Conservation (phyloP, 495 filamentous ascomycete genomes). For the Penicillium goetzii region DNA sequence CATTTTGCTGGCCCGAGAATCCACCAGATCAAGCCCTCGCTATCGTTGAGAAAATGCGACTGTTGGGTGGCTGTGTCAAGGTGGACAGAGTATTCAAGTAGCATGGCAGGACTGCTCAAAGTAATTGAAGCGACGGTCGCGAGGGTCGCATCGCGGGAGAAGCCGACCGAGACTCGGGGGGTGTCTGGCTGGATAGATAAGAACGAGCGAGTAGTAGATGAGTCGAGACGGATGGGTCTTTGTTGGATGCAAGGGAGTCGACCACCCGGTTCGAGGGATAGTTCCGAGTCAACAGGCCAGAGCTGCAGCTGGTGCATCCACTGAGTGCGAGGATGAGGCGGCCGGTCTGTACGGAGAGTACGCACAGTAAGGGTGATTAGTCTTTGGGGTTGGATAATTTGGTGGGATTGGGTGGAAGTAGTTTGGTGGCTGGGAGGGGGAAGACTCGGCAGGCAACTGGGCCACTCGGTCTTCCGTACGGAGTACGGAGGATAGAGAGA, state of each 20-base stretch:
- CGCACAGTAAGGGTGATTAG: not conserved
- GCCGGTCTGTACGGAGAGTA: not conserved
- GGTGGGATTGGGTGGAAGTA: constrained; percentile 1
- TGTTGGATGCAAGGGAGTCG: constrained; percentile 29
- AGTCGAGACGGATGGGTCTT: constrained; percentile 14
- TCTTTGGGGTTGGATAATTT: not conserved
- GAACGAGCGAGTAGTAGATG: constrained; percentile 16
- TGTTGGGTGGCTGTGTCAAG: not conserved
- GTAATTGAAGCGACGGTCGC: constrained; percentile 13
- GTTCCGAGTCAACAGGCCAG: constrained; percentile 15
- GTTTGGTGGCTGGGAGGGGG: constrained; percentile 5
- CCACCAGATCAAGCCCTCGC: constrained; percentile 1
- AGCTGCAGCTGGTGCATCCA: not conserved
- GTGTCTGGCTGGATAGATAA: constrained; percentile 10
- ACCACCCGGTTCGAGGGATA: constrained; percentile 13
- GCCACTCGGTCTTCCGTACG: not conserved
- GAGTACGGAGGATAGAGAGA: not conserved
- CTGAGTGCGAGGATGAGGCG: not conserved
- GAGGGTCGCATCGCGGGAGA: constrained; percentile 22
- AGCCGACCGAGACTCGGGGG: constrained; percentile 3
- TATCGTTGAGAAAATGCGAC: constrained; percentile 1
- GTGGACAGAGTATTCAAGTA: not conserved
- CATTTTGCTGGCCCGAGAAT: constrained; percentile 31
- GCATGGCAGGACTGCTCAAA: constrained; percentile 15
- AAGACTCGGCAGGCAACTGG: constrained; percentile 5